phyloP scores from a whole-genome alignment of 2,329 filamentous ascomycete species.

The Claviceps maximensis region DNA sequence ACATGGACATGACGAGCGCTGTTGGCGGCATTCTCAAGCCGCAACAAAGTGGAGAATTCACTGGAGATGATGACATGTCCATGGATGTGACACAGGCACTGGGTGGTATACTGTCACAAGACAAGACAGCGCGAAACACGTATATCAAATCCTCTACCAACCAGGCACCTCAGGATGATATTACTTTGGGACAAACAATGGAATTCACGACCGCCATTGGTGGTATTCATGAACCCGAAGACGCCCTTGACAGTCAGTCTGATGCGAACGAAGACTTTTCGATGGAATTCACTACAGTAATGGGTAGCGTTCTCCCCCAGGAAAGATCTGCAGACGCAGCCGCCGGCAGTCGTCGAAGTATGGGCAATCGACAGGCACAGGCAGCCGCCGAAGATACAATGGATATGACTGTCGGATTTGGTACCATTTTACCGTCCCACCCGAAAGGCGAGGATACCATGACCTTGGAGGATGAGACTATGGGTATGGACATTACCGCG shows the following conservation, averaged over 20 bases:
- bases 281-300: slow-evolving; percentile 62
- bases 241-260: slow-evolving; percentile 21
- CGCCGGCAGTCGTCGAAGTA: slow-evolving; percentile 10
- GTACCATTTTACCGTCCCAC: slow-evolving; percentile 33
- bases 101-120: slow-evolving; percentile 57
- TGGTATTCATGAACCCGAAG: slow-evolving; percentile 38
- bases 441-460: slow-evolving; percentile 19
- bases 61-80: slow-evolving; percentile 57
- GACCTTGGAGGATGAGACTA: slow-evolving; percentile 23
- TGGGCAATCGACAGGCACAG: slow-evolving; percentile 19
- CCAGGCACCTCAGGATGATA: slow-evolving; percentile 15
- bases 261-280: slow-evolving; percentile 56
- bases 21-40: slow-evolving; percentile 40
- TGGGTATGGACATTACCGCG: slow-evolving; percentile 56
- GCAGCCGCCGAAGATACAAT: slow-evolving; percentile 20
- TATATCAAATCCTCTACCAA: not conserved
- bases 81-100: slow-evolving; percentile 88
- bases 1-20: slow-evolving; percentile 41
- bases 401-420: slow-evolving; percentile 47
- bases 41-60: slow-evolving; percentile 26
- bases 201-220: slow-evolving; percentile 73
- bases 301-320: slow-evolving; percentile 39
- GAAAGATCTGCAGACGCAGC: slow-evolving; percentile 14
- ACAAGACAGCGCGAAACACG: slow-evolving; percentile 2
- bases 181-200: slow-evolving; percentile 41